Conservation (phyloP, 1,284 basidiomycete genomes). For the Filobasidium uniguttulatum region DNA sequence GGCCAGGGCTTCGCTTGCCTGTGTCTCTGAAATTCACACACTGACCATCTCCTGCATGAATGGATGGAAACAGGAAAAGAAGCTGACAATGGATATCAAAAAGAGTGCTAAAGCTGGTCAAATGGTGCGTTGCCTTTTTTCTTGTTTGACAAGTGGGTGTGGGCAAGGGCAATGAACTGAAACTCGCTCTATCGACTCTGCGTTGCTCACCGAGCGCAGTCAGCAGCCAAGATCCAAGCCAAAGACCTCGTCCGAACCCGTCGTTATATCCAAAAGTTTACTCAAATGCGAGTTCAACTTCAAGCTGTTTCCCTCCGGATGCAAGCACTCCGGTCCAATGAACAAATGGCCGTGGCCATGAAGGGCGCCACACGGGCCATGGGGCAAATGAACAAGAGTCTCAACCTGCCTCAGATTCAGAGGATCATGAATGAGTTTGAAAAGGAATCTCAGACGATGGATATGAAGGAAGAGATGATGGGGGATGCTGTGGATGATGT, state of each 20-base stretch:
- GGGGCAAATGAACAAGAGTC: conserved; percentile 90
- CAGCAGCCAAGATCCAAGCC: conserved; percentile 97
- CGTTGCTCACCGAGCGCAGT: conserved; percentile 43
- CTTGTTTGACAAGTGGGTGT: too few relatives aligned
- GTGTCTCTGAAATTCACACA: too few relatives aligned
- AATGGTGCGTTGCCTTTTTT: conserved; percentile 48
- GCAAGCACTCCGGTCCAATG: conserved; percentile 90
- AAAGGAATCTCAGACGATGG: conserved; percentile 92
- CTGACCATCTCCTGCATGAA: too few relatives aligned
- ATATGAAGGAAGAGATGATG: conserved; percentile 99
- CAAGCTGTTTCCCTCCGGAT: conserved; percentile 93
- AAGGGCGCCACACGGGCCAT: conserved; percentile 96
- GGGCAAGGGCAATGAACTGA: background rate
- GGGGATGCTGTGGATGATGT: conserved; percentile 95
- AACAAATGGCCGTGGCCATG: conserved; percentile 99
- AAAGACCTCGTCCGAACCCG: conserved; percentile 94
- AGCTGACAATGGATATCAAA: conserved; percentile 85
- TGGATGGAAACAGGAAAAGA: conserved; percentile 79
- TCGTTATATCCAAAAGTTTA: conserved; percentile 93
- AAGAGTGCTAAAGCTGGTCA: conserved; percentile 91
- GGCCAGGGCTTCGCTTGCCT: background rate
- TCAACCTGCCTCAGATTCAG: conserved; percentile 88
- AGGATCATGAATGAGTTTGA: conserved; percentile 97
- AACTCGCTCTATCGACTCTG: background rate
- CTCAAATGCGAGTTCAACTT: conserved; percentile 95